Evolutionary conservation across 768 basidiomycete species (phyloP), one percentile per base, ranked within the genome.

Genomic region (Mycena belliarum): DNA sequence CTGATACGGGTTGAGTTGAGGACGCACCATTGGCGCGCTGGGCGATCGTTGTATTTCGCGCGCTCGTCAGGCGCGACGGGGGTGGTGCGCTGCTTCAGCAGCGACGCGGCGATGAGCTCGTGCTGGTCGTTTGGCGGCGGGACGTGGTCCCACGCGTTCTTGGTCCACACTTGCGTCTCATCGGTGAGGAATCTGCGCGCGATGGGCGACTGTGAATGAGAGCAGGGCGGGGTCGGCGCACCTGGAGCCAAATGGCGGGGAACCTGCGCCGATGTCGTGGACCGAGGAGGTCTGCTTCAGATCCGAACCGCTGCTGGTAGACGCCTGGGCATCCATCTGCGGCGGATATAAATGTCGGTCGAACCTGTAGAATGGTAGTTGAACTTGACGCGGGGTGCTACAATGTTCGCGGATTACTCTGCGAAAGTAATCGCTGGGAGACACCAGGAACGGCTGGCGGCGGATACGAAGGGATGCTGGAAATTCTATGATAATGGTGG

Each of bases 101-200:
- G 75, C 0, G 93, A 86, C 5, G 82, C 76, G 8, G 81, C 76
- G 49, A 97, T 93, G 14, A 75, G 75, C n/a, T 87, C 84, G 38
- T 76, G 80, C 69, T 96, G 93, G 72, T 93, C 92, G 12, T 84
- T 79, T 18, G 92, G 91, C 6, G 88, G 87, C 29, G 88, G 86
- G 43, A 95, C 92, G 68, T 93, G 92, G 68, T 94, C 91, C 95
- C 92, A 95, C 1, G 92, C 93, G 66, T 94, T 94, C 60, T 93
- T 88, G 24, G 80, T 78, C 89, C 91, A 95, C 4, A 93, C 88
- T 63, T 91, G 83, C n/a, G 76, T 68, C 38, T 87, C 81, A 24
- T 86, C 76, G 43, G 81, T 86, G 37, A 93, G 79, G 68, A 89
- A 90, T 69, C 91, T 91, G 55, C 43, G n/a, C 16, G 25, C 28